Base-by-base conservation (phyloP, 2,329 filamentous ascomycete genomes). In the Epichloe glyceriae region DNA sequence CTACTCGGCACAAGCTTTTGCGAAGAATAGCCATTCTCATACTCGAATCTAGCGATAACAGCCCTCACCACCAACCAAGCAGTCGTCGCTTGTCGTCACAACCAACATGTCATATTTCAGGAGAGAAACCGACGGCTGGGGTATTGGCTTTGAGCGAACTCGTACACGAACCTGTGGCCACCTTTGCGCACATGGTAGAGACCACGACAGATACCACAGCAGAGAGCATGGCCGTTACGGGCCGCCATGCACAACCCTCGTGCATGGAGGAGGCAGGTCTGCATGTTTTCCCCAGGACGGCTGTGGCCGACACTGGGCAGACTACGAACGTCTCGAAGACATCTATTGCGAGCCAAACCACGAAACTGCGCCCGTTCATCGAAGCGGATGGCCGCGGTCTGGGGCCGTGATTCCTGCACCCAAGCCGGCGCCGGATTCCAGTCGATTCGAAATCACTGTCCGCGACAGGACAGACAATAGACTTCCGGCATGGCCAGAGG, bases 391-490 rank as follows among this genome's bases (percentile, higher is more conserved):
- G 12, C 3, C 7, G 10, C 41, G 4, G 12, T 43, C 14, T 8
- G 2, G 7, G 12, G 45, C 19, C 45, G 35, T 47, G 20, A 14
- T 19, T 5, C 35, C 26, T 15, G 46, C 46, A 5, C 46, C 46
- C 6, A 41, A n/a, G 22, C 19, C 38, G 7, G 39, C 30, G 2
- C 17, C 12, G 11, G 47, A 35, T 5, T 12, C 47, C 15, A 26
- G 3, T 7, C 26, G 39, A 10, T 49, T 49, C 5, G 39, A 42
- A 3, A 49, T 49, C 15, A 37, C n/a, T 5, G 19, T 49, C 11
- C 38, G 38, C 17, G 47, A 49, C 39, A 35, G 26, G 33, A 49
- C 47, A 3, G 47, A 49, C 10, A 50, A 50, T 30, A n/a, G 48
- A 20, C 40, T 50, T 5, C 48, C 48, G 10, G 48, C 41, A 6